These are phyloP conservation scores for Podospora pseudoanserina DNA, from an alignment of 495 filamentous ascomycete genomes.

Conservation along the genomic window DNA sequence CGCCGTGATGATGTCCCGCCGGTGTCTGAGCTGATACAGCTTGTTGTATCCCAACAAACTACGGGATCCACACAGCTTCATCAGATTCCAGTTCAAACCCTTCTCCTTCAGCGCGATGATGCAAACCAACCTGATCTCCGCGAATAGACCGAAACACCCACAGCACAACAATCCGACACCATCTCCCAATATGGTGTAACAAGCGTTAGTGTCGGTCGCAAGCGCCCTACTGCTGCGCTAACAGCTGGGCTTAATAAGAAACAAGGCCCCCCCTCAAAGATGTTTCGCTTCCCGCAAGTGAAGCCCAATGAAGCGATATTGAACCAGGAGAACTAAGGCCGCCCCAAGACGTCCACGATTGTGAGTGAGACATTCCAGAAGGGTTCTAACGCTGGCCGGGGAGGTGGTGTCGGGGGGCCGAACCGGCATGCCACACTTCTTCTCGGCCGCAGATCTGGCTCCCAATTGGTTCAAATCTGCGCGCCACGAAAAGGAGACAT, in stretches of 20 bases:
- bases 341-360: not conserved
- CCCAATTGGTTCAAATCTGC: not conserved
- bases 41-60: too few species aligned
- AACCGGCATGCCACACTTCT: not conserved
- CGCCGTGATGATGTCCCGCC: not conserved
- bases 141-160: not conserved
- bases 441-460: not conserved
- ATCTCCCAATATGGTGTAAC: conserved; percentile 3
- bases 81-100: too few species aligned
- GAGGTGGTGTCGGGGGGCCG: not conserved
- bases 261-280: not conserved
- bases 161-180: not conserved
- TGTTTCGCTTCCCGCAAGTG: conserved; percentile 1
- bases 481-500: not conserved
- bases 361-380: conserved; percentile 6
- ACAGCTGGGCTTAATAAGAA: conserved; percentile 2
- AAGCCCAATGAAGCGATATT: not conserved
- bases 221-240: conserved; percentile 2
- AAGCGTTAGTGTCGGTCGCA: conserved; percentile 1
- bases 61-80: too few species aligned
- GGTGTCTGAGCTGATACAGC: not conserved
- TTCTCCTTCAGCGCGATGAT: not conserved
- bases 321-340: not conserved
- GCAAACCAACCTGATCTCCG: not conserved
- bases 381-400: not conserved